These are phyloP conservation scores for Pleurotus sapidus DNA, from an alignment of 768 basidiomycete genomes.

Conservation along the genomic window DNA sequence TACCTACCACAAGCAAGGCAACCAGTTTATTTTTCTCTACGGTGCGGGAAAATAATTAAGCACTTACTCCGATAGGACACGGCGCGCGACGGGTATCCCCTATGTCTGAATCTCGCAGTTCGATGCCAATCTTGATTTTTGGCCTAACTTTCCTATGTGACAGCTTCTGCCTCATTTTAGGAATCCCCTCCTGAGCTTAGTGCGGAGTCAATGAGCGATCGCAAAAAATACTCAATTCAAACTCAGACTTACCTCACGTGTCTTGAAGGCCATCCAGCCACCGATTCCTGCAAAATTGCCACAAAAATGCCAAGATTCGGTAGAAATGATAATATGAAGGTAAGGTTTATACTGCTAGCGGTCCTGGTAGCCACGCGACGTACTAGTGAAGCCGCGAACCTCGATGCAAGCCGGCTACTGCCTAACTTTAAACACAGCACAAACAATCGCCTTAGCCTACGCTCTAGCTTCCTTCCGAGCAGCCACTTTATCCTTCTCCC, in stretches of 20 bases:
- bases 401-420: neutral
- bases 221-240: slow-evolving; percentile 1
- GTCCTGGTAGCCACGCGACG: slow-evolving; percentile 1
- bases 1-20: no score
- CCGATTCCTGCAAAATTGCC: neutral
- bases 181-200: slow-evolving; percentile 2
- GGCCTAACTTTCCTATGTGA: neutral
- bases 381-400: slow-evolving; percentile 5
- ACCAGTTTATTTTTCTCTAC: no score
- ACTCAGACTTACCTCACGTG: slow-evolving; percentile 9
- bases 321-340: slow-evolving; percentile 1
- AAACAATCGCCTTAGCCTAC: neutral
- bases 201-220: slow-evolving; percentile 7
- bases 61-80: neutral
- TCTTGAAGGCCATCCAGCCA: neutral
- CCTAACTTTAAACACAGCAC: neutral
- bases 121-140: neutral
- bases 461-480: slow-evolving; percentile 43
- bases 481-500: slow-evolving; percentile 71
- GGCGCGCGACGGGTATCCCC: neutral
- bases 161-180: slow-evolving; percentile 7
- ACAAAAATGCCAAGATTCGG: slow-evolving; percentile 3
- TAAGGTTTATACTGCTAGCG: neutral
- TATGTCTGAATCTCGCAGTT: slow-evolving; percentile 6
- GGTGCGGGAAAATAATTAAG: no score